Evolutionary conservation across 106 monocot species (phyloP), one percentile per base, ranked within the genome.

Genomic region (Gastrodia elata): DNA sequence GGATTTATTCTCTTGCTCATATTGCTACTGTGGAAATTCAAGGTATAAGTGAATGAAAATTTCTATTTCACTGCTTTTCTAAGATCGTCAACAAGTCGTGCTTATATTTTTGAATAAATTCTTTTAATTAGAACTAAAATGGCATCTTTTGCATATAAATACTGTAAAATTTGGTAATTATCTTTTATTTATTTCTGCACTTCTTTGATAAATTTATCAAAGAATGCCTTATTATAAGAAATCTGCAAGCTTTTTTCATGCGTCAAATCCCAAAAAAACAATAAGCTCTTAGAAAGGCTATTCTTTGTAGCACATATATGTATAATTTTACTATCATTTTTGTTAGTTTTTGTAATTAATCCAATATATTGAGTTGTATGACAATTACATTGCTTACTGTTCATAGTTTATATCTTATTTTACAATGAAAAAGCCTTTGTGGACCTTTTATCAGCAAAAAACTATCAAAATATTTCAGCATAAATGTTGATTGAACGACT

Each of bases 1-100:
- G 22, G 69, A 25, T 26, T 18, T 15, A 13, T 8, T 40, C 69
- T 25, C 69, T 40, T 10, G 1, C 41, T 69, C 40, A 2, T 39
- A 69, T 10, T 20, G 35, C 20, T 36, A 5, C n/a, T 6, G 67
- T 69, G 39, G 40, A 69, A 69, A 22, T 40, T 69, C 25, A 25
- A 69, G 69, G 69, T 69, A 39, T n/a, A n/a, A n/a, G n/a, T 24
- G 69, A 40, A 69, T 40, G 40, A 22, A 40, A 24, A 69, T 35
- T 34, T 69, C 25, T 22, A 6, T 34, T 40, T 69, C 68, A 67
- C 37, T 0, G 0, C 25, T 69, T 69, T 33, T 25, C 18, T 69
- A 0, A n/a, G 25, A 40, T 24, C 39, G n/a, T 26, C 68, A 24
- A 7, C 10, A 69, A 34, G 10, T 34, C 65, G 5, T 37, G 5